phyloP scores from a whole-genome alignment of 2,329 filamentous ascomycete species.

The Daldinia sp. region DNA sequence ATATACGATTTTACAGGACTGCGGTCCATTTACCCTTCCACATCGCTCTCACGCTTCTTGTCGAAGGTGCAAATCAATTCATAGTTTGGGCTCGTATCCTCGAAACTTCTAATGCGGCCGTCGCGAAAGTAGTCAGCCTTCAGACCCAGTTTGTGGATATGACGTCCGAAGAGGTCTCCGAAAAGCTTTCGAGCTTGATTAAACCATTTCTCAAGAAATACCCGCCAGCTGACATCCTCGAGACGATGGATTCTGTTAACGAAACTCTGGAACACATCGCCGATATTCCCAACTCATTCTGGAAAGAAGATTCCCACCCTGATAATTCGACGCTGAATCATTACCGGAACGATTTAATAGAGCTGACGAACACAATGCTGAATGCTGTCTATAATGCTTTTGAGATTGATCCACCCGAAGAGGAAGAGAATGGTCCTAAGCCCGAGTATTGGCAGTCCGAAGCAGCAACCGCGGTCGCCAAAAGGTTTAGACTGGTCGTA shows the following conservation, averaged over 20 bases:
- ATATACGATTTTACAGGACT: slow-evolving; percentile 49
- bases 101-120: slow-evolving; percentile 30
- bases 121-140: slow-evolving; percentile 21
- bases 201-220: slow-evolving; percentile 46
- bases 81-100: slow-evolving; percentile 54
- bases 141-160: neutral
- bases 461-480: slow-evolving; percentile 21
- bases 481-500: slow-evolving; percentile 40
- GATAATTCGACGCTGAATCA: slow-evolving; percentile 11
- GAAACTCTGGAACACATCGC: slow-evolving; percentile 33
- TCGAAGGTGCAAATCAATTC: slow-evolving; percentile 69
- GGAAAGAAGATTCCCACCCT: slow-evolving; percentile 11
- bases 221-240: slow-evolving; percentile 33
- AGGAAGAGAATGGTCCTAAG: neutral
- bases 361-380: slow-evolving; percentile 39
- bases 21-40: slow-evolving; percentile 70
- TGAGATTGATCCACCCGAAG: slow-evolving; percentile 31
- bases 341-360: slow-evolving; percentile 26
- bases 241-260: slow-evolving; percentile 31
- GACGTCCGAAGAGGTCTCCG: slow-evolving; percentile 33
- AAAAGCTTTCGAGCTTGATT: slow-evolving; percentile 29
- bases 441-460: slow-evolving; percentile 31
- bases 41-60: slow-evolving; percentile 67
- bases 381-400: slow-evolving; percentile 42
- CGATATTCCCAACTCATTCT: slow-evolving; percentile 37